Evolutionary conservation across 73 alveolate species (phyloP).

Genomic region (Paramecium biaurelia): DNA sequence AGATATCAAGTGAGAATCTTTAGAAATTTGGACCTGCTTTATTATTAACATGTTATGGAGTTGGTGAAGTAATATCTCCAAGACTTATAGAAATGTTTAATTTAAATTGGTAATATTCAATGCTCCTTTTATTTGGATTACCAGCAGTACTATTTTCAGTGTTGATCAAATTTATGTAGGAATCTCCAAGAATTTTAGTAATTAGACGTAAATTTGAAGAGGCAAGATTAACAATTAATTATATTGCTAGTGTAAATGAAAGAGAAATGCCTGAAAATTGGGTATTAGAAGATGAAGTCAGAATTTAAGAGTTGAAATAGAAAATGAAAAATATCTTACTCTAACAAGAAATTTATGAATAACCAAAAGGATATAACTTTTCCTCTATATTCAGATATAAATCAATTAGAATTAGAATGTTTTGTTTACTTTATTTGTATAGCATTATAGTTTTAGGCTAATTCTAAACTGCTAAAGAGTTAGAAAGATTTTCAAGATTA

Average conservation of each 20-base stretch:
- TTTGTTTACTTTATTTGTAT: constrained; percentile 1
- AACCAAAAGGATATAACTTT: neutral
- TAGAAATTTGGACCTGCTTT: constrained; percentile 8
- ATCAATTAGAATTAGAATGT: neutral
- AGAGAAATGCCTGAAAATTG: constrained; percentile 38
- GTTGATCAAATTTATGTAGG: neutral
- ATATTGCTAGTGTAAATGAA: neutral
- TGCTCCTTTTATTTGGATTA: neutral
- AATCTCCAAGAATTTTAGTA: constrained; percentile 22
- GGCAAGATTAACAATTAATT: neutral
- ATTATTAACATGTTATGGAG: constrained; percentile 16
- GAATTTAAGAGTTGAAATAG: neutral
- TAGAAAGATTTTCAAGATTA: neutral
- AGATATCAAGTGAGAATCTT: neutral
- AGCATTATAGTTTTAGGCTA: neutral
- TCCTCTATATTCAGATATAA: neutral
- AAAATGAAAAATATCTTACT: constrained; percentile 11
- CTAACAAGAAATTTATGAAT: neutral
- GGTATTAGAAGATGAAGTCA: constrained; percentile 31
- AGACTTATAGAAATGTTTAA: neutral
- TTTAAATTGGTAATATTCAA: neutral
- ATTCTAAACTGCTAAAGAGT: neutral
- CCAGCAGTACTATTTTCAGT: constrained; percentile 20
- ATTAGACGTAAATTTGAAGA: constrained; percentile 2
- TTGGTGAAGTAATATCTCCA: neutral